Evolutionary conservation across 2,329 filamentous ascomycete species (phyloP).

Genomic region (Aspergillus aculeatinus): DNA sequence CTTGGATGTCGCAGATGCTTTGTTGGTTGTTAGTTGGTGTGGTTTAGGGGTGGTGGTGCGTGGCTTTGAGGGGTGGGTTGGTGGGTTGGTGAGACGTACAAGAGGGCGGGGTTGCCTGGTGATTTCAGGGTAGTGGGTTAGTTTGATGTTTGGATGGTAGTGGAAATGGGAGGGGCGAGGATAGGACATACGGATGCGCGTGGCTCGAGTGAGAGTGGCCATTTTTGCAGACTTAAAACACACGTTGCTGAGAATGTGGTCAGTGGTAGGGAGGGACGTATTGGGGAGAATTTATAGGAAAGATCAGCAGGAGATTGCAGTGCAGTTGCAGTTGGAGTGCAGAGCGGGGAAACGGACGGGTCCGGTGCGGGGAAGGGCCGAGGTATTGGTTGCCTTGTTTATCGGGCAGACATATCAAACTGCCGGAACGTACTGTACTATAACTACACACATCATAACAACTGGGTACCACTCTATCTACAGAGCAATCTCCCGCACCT

Average conservation of each 20-base stretch:
- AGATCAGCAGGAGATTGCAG: background rate
- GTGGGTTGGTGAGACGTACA: slow-evolving; percentile 34
- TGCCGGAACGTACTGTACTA: too few species aligned
- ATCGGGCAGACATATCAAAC: background rate
- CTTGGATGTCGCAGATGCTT: slow-evolving; percentile 92
- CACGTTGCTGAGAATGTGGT: too few species aligned
- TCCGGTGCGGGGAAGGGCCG: slow-evolving; percentile 3
- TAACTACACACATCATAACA: background rate
- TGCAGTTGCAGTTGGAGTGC: background rate
- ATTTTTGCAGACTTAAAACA: slow-evolving; percentile 11
- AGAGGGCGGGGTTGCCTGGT: slow-evolving; percentile 48
- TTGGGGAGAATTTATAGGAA: too few species aligned
- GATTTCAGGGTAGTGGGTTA: slow-evolving; percentile 11
- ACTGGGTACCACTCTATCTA: slow-evolving; percentile 10
- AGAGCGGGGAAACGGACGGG: background rate
- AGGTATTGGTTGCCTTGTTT: background rate
- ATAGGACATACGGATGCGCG: slow-evolving; percentile 29
- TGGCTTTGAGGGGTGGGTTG: too few species aligned
- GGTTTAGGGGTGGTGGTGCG: too few species aligned
- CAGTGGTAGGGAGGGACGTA: too few species aligned
- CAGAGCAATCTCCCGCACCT: slow-evolving; percentile 34
- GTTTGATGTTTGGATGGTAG: background rate
- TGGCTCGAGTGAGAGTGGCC: slow-evolving; percentile 21
- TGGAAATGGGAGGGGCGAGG: background rate
- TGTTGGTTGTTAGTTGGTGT: background rate